phyloP scores from a whole-genome alignment of 345 rosid genomes.

The Hibiscus tridactylites region DNA sequence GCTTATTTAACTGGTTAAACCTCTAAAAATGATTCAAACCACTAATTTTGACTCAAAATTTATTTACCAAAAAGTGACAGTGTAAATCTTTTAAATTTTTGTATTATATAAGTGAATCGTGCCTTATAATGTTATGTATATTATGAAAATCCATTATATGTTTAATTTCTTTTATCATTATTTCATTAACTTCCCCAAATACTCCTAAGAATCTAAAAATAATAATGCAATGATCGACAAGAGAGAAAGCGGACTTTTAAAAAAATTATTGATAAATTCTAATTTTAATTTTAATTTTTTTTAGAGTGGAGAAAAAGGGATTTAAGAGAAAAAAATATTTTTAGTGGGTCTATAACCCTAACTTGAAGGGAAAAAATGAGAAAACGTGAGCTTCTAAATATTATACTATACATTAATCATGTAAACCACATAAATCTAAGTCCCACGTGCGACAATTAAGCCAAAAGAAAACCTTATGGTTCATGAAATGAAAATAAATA shows the following conservation, averaged over 20 bases:
- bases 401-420: not conserved
- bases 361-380: no score
- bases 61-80: no score
- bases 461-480: not conserved
- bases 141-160: not conserved
- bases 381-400: not conserved
- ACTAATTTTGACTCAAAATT: no score
- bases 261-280: not conserved
- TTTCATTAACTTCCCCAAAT: not conserved
- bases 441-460: not conserved
- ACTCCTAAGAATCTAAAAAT: not conserved
- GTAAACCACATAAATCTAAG: not conserved
- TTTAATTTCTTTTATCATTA: not conserved
- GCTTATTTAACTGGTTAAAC: no score
- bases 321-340: no score
- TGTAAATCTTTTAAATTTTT: no score
- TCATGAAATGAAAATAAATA: not conserved
- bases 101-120: no score
- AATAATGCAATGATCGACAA: not conserved
- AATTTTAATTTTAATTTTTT: no score
- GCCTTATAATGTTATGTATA: no score
- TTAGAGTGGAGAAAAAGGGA: no score
- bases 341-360: no score
- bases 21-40: no score
- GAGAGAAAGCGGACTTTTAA: not conserved